Conservation (phyloP, 331 rosid species). For the Rhamnella rubrinervis region DNA sequence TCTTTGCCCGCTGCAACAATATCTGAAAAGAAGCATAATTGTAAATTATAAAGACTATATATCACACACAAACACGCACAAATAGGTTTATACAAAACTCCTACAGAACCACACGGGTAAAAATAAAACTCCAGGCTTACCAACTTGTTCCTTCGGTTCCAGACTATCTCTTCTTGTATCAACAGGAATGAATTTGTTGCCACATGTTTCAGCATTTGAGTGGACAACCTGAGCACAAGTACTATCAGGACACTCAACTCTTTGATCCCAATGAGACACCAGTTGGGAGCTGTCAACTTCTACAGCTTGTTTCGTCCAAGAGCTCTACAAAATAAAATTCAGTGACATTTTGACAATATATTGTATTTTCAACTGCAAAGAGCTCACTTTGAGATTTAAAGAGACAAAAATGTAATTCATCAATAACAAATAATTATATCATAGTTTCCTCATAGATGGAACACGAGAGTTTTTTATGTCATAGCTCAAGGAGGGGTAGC, state of each 20-base stretch:
- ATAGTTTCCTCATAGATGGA: background rate
- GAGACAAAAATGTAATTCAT: background rate
- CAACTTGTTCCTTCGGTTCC: slow-evolving; percentile 49
- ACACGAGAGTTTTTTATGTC: background rate
- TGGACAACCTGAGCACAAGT: slow-evolving; percentile 84
- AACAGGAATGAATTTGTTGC: slow-evolving; percentile 38
- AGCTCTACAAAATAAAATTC: slow-evolving; percentile 60
- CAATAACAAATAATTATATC: background rate
- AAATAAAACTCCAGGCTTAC: slow-evolving; percentile 36
- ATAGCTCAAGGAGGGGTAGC: background rate
- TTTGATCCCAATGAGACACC: slow-evolving; percentile 51
- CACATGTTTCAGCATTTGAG: slow-evolving; percentile 57
- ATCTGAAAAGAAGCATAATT: slow-evolving; percentile 29
- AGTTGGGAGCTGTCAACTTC: slow-evolving; percentile 77
- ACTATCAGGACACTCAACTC: slow-evolving; percentile 64
- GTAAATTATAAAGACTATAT: background rate
- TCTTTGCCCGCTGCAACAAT: slow-evolving; percentile 32
- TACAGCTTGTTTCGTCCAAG: slow-evolving; percentile 83
- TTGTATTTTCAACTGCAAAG: background rate
- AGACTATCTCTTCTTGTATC: slow-evolving; percentile 35
- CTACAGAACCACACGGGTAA: slow-evolving; percentile 4
- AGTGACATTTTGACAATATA: background rate
- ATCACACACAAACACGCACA: background rate
- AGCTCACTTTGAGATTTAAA: background rate
- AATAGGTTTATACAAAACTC: background rate